Conservation (phyloP, 352 stramenopile species). For the Phytophthora macrochlamydospora region DNA sequence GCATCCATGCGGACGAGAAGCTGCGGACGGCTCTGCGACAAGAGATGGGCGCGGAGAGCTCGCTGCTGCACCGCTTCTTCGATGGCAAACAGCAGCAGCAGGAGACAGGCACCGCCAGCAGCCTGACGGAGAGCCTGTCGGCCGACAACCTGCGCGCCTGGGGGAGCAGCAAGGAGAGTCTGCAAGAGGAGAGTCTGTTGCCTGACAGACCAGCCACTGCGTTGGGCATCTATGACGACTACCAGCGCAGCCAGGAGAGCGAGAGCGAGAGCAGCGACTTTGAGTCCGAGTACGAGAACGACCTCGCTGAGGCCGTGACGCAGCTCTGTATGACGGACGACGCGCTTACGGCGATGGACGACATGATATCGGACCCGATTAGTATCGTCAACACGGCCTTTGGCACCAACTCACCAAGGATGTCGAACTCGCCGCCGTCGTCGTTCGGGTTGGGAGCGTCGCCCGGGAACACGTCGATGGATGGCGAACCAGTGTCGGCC, state of each 20-base stretch:
- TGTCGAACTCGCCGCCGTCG: slow-evolving; percentile 69
- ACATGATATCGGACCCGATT: slow-evolving; percentile 61
- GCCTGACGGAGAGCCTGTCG: slow-evolving; percentile 20
- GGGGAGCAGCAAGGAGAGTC: slow-evolving; percentile 10
- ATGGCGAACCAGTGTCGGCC: slow-evolving; percentile 74
- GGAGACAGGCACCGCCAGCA: slow-evolving; percentile 1
- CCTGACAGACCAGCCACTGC: slow-evolving; percentile 6
- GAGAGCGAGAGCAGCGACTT: slow-evolving; percentile 52
- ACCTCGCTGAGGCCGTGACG: slow-evolving; percentile 70
- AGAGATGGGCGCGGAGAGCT: slow-evolving; percentile 60
- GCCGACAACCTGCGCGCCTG: slow-evolving; percentile 28
- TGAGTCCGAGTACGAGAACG: slow-evolving; percentile 72
- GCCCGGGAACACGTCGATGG: slow-evolving; percentile 63
- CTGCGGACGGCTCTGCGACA: slow-evolving; percentile 60
- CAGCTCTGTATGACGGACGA: slow-evolving; percentile 74
- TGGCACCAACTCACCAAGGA: slow-evolving; percentile 29
- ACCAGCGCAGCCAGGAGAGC: slow-evolving; percentile 20
- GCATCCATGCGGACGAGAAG: slow-evolving; percentile 72
- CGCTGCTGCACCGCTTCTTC: slow-evolving; percentile 57
- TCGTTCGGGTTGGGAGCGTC: slow-evolving; percentile 70
- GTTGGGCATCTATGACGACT: slow-evolving; percentile 15
- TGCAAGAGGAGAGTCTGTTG: slow-evolving; percentile 12
- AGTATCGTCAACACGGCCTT: slow-evolving; percentile 38
- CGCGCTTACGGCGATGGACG: slow-evolving; percentile 50
- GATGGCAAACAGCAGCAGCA: slow-evolving; percentile 17